Evolutionary conservation across 1,284 basidiomycete species (phyloP).

Genomic region (Rhodotorula glutinis): DNA sequence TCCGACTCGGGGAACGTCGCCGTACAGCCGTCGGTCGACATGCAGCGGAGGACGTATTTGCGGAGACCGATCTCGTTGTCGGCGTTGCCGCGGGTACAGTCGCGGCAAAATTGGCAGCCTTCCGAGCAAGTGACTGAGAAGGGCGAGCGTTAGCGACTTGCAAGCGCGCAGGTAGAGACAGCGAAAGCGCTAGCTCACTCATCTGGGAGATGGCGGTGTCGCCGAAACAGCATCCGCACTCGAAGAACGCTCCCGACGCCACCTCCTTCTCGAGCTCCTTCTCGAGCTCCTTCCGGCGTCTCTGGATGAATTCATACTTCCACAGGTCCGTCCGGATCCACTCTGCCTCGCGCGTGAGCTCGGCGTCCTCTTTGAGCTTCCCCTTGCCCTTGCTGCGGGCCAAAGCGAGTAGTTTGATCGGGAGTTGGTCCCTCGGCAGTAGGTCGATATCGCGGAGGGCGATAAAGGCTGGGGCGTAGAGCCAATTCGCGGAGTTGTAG

Average conservation of each 20-base stretch:
- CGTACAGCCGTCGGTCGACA: constrained; percentile 42
- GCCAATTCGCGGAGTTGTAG: constrained; percentile 8
- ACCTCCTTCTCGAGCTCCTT: constrained; percentile 29
- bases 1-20: constrained; percentile 39
- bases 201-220: constrained; percentile 29
- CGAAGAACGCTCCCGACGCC: constrained; percentile 36
- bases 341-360: constrained; percentile 22
- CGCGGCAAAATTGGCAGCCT: constrained; percentile 43
- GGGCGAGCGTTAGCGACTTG: neutral
- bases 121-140: constrained; percentile 37
- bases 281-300: neutral
- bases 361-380: constrained; percentile 17
- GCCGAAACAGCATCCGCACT: constrained; percentile 45
- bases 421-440: constrained; percentile 1
- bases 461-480: constrained; percentile 30
- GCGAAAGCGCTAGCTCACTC: constrained; percentile 1
- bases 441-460: neutral
- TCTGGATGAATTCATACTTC: neutral
- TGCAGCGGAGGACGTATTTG: constrained; percentile 41
- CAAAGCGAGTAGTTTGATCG: constrained; percentile 13
- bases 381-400: constrained; percentile 14
- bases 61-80: constrained; percentile 41
- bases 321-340: constrained; percentile 17
- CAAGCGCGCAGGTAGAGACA: neutral
- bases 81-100: constrained; percentile 40